A percentile compares a stretch with the other conserved stretches of the same genome.
These are phyloP conservation scores for Candida mesenterica DNA, from an alignment of 1,139 yeast genomes.

Conservation along the genomic window DNA sequence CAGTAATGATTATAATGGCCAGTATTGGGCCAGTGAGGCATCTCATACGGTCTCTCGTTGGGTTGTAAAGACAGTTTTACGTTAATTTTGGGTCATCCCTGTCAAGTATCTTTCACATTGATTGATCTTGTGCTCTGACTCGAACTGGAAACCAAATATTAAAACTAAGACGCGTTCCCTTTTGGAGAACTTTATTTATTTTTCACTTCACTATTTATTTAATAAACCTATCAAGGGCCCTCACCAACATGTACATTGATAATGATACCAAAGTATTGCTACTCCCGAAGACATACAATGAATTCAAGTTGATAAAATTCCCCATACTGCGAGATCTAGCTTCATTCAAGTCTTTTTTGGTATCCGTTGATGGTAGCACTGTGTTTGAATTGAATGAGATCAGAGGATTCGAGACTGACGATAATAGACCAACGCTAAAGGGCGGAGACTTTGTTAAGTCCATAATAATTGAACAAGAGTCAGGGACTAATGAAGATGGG, in stretches of 20 bases:
- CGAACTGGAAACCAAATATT: not conserved
- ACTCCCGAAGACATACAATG: constrained; percentile 17
- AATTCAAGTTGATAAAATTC: constrained; percentile 21
- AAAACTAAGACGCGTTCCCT: not conserved
- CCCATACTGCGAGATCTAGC: constrained; percentile 23
- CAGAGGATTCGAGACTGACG: constrained; percentile 18
- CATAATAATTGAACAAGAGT: constrained; percentile 29
- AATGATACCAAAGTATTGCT: constrained; percentile 18
- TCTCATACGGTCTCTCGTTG: constrained; percentile 29
- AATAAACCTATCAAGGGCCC: not conserved
- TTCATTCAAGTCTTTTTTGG: constrained; percentile 21
- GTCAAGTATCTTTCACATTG: too few relatives aligned
- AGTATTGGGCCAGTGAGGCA: constrained; percentile 45
- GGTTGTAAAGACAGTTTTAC: too few relatives aligned
- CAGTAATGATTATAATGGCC: constrained; percentile 67
- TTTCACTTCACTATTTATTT: not conserved
- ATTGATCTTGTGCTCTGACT: too few relatives aligned
- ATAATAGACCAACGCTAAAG: constrained; percentile 16
- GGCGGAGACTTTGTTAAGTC: constrained; percentile 36
- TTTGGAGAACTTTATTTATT: not conserved
- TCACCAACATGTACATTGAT: constrained; percentile 16
- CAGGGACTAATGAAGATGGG: constrained; percentile 18
- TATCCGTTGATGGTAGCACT: constrained; percentile 11
- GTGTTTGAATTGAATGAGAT: constrained; percentile 36
- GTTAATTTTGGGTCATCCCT: too few relatives aligned